Evolutionary conservation across 2,329 filamentous ascomycete species (phyloP).

Genomic region (Mycosphaerella sp.): DNA sequence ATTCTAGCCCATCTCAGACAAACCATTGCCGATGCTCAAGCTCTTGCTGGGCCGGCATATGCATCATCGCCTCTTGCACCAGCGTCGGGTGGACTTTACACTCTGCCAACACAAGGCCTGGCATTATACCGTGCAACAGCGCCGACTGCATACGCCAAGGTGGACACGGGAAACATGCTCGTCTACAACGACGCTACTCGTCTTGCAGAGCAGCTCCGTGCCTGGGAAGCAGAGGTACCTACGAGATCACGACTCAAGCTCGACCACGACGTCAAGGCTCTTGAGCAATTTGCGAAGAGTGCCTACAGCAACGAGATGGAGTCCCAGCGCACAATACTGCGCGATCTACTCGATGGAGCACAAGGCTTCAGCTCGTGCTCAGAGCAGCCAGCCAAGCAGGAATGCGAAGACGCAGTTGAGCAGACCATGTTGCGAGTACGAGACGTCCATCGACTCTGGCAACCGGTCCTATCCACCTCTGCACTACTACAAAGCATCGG

Average conservation of each 20-base stretch:
- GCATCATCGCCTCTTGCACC: slow-evolving; percentile 53
- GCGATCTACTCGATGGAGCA: slow-evolving; percentile 56
- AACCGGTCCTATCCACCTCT: slow-evolving; percentile 52
- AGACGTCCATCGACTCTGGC: slow-evolving; percentile 52
- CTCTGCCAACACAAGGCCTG: slow-evolving; percentile 63
- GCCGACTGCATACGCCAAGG: slow-evolving; percentile 62
- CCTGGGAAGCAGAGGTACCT: slow-evolving; percentile 43
- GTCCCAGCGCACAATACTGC: slow-evolving; percentile 55
- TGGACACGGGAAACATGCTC: slow-evolving; percentile 54
- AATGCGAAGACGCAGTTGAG: slow-evolving; percentile 55
- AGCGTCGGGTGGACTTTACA: slow-evolving; percentile 63
- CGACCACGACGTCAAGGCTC: slow-evolving; percentile 48
- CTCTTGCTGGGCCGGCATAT: slow-evolving; percentile 48
- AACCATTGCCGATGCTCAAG: slow-evolving; percentile 42
- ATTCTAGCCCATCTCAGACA: slow-evolving; percentile 62
- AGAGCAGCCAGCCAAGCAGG: slow-evolving; percentile 51
- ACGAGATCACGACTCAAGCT: slow-evolving; percentile 41
- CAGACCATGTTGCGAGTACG: slow-evolving; percentile 53
- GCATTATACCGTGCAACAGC: slow-evolving; percentile 76
- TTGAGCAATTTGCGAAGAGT: slow-evolving; percentile 54
- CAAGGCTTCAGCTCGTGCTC: slow-evolving; percentile 57
- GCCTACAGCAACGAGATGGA: slow-evolving; percentile 61
- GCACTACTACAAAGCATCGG: slow-evolving; percentile 57
- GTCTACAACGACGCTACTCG: slow-evolving; percentile 59
- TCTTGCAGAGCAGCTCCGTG: slow-evolving; percentile 49